Evolutionary conservation across 805 yeast genomes (phyloP), one percentile per base, ranked within the genome.

Genomic region (Clavispora vitiphila): DNA sequence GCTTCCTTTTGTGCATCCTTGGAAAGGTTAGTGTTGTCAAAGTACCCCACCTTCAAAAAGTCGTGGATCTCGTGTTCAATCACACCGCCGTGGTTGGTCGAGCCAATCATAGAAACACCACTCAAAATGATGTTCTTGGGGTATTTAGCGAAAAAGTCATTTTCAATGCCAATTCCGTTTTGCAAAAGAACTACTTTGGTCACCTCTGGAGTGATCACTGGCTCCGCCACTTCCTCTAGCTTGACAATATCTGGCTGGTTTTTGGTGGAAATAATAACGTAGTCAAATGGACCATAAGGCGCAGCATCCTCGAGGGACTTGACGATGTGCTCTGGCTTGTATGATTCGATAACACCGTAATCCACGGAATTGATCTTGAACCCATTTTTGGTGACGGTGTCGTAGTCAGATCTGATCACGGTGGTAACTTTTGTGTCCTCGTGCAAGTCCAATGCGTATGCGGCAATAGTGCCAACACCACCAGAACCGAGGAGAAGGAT

Each of bases 391-490:
- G 51, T 45, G 24, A 83, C 80, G 25, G 58, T 60, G 3, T 76
- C 74, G 60, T 80, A 83, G 51, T 80, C 83, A 20, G 87, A 75
- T 56, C 93, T 72, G 3, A 81, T 73, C 5, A 83, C 83, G 11
- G 78, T 65, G 2, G 88, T 77, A 10, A 84, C 80, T 19, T 67
- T 66, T 8, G 78, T 69, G 34, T 67, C 60, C 0, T 73, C 77
- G 34, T 72, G 67, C 31, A 60, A 57, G 49, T 68, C 71, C 24
- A 87, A 66, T 0, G 85, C 77, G 38, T 81, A 72, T 0, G 95
- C 86, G 2, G 83, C 81, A 25, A 87, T 76, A 14, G 87, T 74
- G 27, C 96, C 96, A 9, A 87, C 93, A 29, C 95, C 96, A 12
- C 96, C 96, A 34, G 87, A 75, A 9, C 96, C 96, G 30, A 86